phyloP scores from a whole-genome alignment of 108 stramenopile genomes.

The Nitzschia sp. region DNA sequence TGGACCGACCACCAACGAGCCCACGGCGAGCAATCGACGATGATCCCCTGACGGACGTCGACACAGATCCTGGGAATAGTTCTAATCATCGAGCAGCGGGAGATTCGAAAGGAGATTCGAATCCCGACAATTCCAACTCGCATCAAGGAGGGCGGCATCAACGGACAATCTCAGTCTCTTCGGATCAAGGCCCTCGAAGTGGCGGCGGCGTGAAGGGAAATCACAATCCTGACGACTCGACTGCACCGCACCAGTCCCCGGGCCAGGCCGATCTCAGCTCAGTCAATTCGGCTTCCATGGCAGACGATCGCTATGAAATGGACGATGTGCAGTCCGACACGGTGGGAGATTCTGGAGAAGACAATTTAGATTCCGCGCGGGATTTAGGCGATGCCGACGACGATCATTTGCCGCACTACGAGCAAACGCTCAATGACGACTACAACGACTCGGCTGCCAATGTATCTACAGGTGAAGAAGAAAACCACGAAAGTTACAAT shows the following conservation, averaged over 20 bases:
- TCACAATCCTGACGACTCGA: too few species aligned
- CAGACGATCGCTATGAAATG: not conserved
- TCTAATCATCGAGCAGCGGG: not conserved
- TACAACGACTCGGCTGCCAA: not conserved
- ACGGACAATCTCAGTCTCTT: conserved; percentile 9
- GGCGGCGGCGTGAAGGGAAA: too few species aligned
- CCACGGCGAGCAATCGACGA: not conserved
- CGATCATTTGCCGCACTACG: not conserved
- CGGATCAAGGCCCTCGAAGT: not conserved
- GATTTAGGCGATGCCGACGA: not conserved
- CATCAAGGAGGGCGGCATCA: conserved; percentile 10
- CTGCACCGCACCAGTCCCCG: too few species aligned
- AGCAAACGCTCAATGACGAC: not conserved
- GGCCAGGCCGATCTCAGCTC: not conserved
- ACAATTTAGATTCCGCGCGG: too few species aligned
- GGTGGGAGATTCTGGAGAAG: too few species aligned
- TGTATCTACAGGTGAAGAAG: not conserved
- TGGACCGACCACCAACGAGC: not conserved
- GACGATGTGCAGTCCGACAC: too few species aligned
- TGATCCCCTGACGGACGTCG: conserved; percentile 1
- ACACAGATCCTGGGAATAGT: conserved; percentile 3
- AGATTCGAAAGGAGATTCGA: conserved; percentile 1
- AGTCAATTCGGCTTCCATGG: not conserved
- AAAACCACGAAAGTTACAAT: not conserved
- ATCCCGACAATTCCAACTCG: not conserved